Conservation (phyloP, 345 rosid genomes). For the Gynandropsis gynandra region DNA sequence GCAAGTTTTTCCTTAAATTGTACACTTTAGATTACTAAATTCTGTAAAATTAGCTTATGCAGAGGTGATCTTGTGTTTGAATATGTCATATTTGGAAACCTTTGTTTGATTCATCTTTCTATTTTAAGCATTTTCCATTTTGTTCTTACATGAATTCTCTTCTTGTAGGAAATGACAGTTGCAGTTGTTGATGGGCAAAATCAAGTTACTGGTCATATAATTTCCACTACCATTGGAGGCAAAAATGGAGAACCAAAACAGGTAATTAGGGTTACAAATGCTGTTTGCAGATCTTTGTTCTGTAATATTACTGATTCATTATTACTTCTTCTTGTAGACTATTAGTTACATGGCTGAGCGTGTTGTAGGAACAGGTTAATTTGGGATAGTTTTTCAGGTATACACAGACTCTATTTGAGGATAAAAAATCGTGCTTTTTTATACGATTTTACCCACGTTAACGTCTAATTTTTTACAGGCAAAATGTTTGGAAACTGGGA, state of each 20-base stretch:
- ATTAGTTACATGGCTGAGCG: constrained; percentile 78
- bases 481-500: constrained; percentile 62
- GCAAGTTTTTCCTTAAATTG: too few species aligned
- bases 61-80: too few species aligned
- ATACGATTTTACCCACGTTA: constrained; percentile 9
- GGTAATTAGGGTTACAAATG: constrained; percentile 16
- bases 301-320: not conserved
- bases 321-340: constrained; percentile 32
- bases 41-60: too few species aligned
- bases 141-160: not conserved
- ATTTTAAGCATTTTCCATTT: not conserved
- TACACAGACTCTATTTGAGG: not conserved
- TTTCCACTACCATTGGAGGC: constrained; percentile 62
- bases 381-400: constrained; percentile 66
- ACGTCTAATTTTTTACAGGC: constrained; percentile 36
- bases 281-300: not conserved
- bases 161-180: constrained; percentile 47
- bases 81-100: too few species aligned
- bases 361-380: constrained; percentile 56
- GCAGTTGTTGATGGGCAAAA: constrained; percentile 44
- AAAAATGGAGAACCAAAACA: constrained; percentile 69
- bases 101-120: too few species aligned
- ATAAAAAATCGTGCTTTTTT: not conserved
- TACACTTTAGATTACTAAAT: too few species aligned
- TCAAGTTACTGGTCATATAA: constrained; percentile 57